These are phyloP conservation scores for Moesziomyces globuligerus DNA, from an alignment of 1,284 basidiomycete genomes.

Conservation along the genomic window DNA sequence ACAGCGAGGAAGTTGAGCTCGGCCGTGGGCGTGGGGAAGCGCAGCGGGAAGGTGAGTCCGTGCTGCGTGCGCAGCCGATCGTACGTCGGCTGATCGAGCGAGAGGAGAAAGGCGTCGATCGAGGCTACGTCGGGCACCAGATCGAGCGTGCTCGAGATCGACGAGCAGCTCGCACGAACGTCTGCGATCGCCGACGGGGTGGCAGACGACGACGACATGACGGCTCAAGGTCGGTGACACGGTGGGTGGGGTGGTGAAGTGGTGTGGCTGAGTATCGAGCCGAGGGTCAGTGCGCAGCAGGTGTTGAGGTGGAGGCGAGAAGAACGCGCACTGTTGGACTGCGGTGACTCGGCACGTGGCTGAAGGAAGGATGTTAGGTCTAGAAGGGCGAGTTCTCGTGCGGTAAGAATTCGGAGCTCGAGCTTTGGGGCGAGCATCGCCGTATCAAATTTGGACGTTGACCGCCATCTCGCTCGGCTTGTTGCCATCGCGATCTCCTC, in stretches of 20 bases:
- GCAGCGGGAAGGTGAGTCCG: conserved; percentile 57
- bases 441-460: too few relatives aligned
- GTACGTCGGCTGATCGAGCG: conserved; percentile 22
- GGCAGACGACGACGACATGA: conserved; percentile 1
- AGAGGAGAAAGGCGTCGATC: conserved; percentile 48
- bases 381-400: too few relatives aligned
- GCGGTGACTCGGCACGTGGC: not conserved
- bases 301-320: not conserved
- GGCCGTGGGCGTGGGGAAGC: conserved; percentile 40
- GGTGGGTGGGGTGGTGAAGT: not conserved
- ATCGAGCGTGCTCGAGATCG: not conserved
- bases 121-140: conserved; percentile 19
- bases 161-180: conserved; percentile 25
- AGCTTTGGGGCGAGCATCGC: too few relatives aligned
- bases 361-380: not conserved
- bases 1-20: conserved; percentile 62
- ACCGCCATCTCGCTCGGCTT: too few relatives aligned
- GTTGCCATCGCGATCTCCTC: not conserved
- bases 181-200: conserved; percentile 21
- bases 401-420: too few relatives aligned
- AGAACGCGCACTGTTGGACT: conserved; percentile 20
- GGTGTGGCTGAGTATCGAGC: not conserved
- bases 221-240: not conserved
- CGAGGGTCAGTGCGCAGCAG: not conserved
- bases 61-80: conserved; percentile 40